Evolutionary conservation across 1,284 basidiomycete genomes (phyloP).

Genomic region (Ustilago xerochloae): DNA sequence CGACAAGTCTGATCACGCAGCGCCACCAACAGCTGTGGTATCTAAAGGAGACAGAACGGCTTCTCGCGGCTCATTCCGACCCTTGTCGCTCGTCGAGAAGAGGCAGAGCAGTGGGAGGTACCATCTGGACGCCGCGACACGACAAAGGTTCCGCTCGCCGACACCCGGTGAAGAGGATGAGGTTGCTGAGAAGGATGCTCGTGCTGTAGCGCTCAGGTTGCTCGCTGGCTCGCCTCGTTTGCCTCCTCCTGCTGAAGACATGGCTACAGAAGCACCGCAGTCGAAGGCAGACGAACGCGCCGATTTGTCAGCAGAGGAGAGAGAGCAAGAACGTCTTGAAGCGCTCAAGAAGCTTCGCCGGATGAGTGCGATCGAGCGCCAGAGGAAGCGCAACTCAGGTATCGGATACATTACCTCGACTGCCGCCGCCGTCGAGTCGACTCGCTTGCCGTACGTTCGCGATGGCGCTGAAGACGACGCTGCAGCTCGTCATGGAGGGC

Average conservation of each 20-base stretch:
- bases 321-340: constrained; percentile 37
- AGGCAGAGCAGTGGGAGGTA: constrained; percentile 32
- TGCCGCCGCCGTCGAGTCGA: constrained; percentile 1
- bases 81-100: constrained; percentile 41
- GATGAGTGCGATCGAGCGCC: constrained; percentile 45
- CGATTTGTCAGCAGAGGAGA: constrained; percentile 37
- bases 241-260: constrained; percentile 12
- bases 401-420: constrained; percentile 44
- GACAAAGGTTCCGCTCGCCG: constrained; percentile 30
- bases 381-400: constrained; percentile 43
- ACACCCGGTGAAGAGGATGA: constrained; percentile 40
- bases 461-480: constrained; percentile 3
- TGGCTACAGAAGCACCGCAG: not conserved
- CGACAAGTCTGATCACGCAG: not conserved
- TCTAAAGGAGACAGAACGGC: constrained; percentile 11
- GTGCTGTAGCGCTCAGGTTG: constrained; percentile 36
- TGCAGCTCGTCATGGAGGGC: constrained; percentile 13
- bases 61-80: constrained; percentile 30
- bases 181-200: constrained; percentile 39
- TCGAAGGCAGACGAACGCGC: constrained; percentile 10
- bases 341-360: constrained; percentile 41
- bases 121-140: constrained; percentile 11
- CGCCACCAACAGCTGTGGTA: not conserved
- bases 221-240: constrained; percentile 28
- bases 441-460: constrained; percentile 19